Conservation (phyloP, 1,284 basidiomycete species). For the Rhodotorula glutinis region DNA sequence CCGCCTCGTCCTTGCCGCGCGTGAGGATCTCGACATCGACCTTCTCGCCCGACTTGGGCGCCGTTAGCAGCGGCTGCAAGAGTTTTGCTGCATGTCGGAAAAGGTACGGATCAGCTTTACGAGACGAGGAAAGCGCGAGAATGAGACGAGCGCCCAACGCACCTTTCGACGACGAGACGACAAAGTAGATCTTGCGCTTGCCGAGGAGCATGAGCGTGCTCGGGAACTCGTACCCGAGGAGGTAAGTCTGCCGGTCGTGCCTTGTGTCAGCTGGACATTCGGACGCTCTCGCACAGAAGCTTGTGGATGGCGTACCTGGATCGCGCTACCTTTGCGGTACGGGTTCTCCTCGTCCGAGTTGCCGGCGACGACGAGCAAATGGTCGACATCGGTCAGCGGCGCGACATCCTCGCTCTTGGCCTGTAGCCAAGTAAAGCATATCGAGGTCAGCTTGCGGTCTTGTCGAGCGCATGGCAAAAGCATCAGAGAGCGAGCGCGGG, state of each 20-base stretch:
- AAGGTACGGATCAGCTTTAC: background rate
- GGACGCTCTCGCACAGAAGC: background rate
- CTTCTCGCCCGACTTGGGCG: conserved; percentile 18
- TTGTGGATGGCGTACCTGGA: conserved; percentile 63
- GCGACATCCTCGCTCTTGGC: conserved; percentile 31
- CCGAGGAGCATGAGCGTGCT: conserved; percentile 79
- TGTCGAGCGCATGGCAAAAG: background rate
- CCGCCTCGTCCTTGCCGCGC: conserved; percentile 48
- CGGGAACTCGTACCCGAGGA: conserved; percentile 95
- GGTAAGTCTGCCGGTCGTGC: conserved; percentile 86
- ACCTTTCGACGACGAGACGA: conserved; percentile 91
- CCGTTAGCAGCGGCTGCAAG: conserved; percentile 35
- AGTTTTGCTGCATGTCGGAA: conserved; percentile 39
- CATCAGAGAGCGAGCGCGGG: too few species aligned
- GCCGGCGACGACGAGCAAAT: conserved; percentile 73
- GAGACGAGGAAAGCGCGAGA: background rate
- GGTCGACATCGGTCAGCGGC: conserved; percentile 51
- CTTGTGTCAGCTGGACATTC: background rate
- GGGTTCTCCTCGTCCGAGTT: conserved; percentile 79
- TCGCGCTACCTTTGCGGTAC: conserved; percentile 79
- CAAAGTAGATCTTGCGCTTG: conserved; percentile 66
- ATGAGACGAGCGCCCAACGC: conserved; percentile 18
- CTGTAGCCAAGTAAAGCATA: background rate
- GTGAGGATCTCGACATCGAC: conserved; percentile 48
- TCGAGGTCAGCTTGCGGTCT: background rate